Base-by-base conservation (phyloP, 2,329 filamentous ascomycete species). In the Hymenoscyphus fraxineus region DNA sequence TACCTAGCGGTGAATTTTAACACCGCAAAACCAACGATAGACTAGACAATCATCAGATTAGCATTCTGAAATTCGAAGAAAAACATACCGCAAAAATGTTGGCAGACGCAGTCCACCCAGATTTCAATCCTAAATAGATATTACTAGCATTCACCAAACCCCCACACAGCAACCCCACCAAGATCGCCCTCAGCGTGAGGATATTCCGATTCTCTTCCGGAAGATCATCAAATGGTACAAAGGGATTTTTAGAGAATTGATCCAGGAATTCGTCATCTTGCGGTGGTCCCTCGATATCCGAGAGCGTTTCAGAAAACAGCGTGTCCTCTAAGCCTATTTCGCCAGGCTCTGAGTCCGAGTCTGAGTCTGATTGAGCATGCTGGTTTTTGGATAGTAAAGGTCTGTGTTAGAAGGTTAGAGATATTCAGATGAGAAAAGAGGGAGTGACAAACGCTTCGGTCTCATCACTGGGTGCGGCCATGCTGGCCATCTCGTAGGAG, bases 131-230 rank as follows among this genome's bases (percentile, higher is more conserved):
- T 32, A 88, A 80, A 69, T 88, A 88, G 54, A 88, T 78, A 71
- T 88, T 88, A 64, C 84, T 86, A 10, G 84, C 83, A 69, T 86
- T 86, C 68, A 87, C 84, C 9, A 88, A 78, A 16, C 81, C 83
- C 58, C 85, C 85, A 38, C 85, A 80, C 54, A 83, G 71, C 62
- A 83, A 80, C 57, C 85, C 85, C 40, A 84, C 76, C 47, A 85
- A 64, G 31, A 88, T 75, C 16, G 85, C 84, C 56, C 85, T 81
- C 40, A 83, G 70, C 7, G 84, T 87, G 57, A 88, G 70, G 60
- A 85, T 83, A 67, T 79, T 76, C 35, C 40, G 13, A 13, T 77
- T 71, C 67, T 82, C 79, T 61, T 81, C 79, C 55, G 73, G 70
- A n/a, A 80, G 67, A 19, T 77, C 77, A 68, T 79, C 78, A 38